A percentile compares a stretch with the other conserved stretches of the same genome.
phyloP scores from a whole-genome alignment of 495 filamentous ascomycete species.

The Sordaria brevicollis region DNA sequence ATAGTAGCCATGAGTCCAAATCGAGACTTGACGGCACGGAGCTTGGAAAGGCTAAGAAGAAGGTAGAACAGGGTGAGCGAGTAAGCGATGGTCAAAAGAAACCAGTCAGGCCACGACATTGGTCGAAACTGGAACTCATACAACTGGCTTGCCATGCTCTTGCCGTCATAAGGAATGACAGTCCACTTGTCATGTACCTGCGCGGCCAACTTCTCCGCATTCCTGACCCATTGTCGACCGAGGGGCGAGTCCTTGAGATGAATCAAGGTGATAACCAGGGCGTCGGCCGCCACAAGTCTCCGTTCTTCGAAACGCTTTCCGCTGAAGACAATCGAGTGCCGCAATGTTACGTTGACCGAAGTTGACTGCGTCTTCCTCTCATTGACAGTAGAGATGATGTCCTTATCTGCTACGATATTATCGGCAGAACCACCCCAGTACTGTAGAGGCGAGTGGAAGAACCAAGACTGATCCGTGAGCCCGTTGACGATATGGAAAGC shows the following conservation, averaged over 20 bases:
- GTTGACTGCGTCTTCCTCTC: conserved; percentile 40
- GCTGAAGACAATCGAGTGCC: conserved; percentile 65
- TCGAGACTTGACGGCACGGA: conserved; percentile 57
- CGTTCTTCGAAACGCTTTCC: conserved; percentile 58
- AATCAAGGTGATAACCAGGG: conserved; percentile 62
- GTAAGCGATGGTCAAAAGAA: conserved; percentile 51
- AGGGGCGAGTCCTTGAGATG: conserved; percentile 49
- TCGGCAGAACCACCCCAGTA: conserved; percentile 59
- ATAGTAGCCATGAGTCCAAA: conserved; percentile 57
- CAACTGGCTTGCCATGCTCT: conserved; percentile 39
- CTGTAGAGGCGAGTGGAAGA: conserved; percentile 63
- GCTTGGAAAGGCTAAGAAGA: conserved; percentile 43
- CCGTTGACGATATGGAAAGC: conserved; percentile 41
- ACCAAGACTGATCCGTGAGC: conserved; percentile 43
- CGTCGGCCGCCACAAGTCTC: conserved; percentile 54
- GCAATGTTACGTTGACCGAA: conserved; percentile 55
- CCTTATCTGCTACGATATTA: conserved; percentile 42
- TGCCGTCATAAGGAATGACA: conserved; percentile 48
- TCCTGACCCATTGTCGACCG: conserved; percentile 48
- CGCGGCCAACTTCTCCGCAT: conserved; percentile 35
- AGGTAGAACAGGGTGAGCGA: conserved; percentile 47
- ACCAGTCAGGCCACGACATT: conserved; percentile 48
- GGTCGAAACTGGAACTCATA: conserved; percentile 67
- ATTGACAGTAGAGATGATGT: conserved; percentile 58
- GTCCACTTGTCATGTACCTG: conserved; percentile 39